Conservation (phyloP, 257 asterid genomes). For the Solanum boliviense region DNA sequence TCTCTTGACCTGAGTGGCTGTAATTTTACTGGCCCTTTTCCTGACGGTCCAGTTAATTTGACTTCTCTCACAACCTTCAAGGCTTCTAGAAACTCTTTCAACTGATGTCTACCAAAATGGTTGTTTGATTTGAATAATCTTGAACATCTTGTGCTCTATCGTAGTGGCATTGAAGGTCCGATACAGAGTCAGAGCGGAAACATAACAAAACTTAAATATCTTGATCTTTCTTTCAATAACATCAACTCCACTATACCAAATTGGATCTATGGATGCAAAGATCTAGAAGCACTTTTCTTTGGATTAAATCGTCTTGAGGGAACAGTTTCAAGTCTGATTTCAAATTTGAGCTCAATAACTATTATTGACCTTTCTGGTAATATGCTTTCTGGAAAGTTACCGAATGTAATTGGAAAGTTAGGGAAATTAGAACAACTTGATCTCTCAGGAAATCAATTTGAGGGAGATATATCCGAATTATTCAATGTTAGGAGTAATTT, state of each 20-base stretch:
- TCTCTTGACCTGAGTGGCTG: conserved; percentile 13
- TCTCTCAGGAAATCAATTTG: not conserved
- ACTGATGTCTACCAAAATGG: conserved; percentile 34
- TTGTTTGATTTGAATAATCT: conserved; percentile 27
- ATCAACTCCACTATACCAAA: conserved; percentile 20
- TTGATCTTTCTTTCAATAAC: not conserved
- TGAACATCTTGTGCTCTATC: not conserved
- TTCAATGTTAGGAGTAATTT: conserved; percentile 7
- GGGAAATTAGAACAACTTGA: not conserved
- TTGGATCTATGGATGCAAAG: conserved; percentile 19
- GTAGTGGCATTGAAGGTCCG: not conserved
- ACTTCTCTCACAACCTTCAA: conserved; percentile 23
- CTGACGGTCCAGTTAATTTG: conserved; percentile 24
- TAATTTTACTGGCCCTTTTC: conserved; percentile 28
- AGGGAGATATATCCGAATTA: conserved; percentile 12
- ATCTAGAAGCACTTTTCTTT: not conserved
- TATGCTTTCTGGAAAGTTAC: conserved; percentile 12
- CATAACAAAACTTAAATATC: not conserved
- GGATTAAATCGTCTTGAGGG: not conserved
- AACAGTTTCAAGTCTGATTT: conserved; percentile 8
- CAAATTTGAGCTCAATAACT: conserved; percentile 15
- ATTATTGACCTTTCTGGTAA: not conserved
- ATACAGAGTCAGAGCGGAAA: not conserved
- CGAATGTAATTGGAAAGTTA: conserved; percentile 7
- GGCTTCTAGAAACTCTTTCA: conserved; percentile 12